Evolutionary conservation across 2,329 filamentous ascomycete species (phyloP).

Genomic region (Alternaria solani): DNA sequence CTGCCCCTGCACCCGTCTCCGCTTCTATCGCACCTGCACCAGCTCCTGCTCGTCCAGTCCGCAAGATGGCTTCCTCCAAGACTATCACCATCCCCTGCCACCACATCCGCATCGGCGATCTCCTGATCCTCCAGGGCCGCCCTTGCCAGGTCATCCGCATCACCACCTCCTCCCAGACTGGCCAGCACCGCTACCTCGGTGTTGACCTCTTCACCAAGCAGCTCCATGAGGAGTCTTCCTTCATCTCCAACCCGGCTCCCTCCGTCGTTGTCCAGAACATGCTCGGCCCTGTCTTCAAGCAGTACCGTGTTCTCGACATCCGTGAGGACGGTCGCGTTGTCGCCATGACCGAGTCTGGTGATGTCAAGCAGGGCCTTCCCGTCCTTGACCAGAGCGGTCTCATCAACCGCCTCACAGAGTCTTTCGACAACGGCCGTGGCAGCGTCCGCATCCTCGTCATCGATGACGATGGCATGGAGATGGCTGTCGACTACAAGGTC

Average conservation of each 20-base stretch:
- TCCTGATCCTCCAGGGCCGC: slow-evolving; percentile 97
- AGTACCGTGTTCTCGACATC: slow-evolving; percentile 99
- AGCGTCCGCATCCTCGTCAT: slow-evolving; percentile 95
- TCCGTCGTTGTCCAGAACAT: slow-evolving; percentile 99
- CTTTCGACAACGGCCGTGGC: slow-evolving; percentile 91
- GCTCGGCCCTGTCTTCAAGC: slow-evolving; percentile 99
- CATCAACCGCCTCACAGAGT: slow-evolving; percentile 77
- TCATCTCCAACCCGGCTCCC: slow-evolving; percentile 95
- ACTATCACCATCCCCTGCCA: slow-evolving; percentile 98
- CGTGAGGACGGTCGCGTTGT: slow-evolving; percentile 82
- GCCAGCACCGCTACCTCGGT: slow-evolving; percentile 99
- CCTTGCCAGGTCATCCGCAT: slow-evolving; percentile 99
- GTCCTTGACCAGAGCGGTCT: slow-evolving; percentile 96
- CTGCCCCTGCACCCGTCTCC: slow-evolving; percentile 15
- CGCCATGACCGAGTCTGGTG: slow-evolving; percentile 98
- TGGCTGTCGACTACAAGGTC: slow-evolving; percentile 98
- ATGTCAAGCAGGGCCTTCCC: slow-evolving; percentile 94
- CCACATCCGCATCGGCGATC: slow-evolving; percentile 98
- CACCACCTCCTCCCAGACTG: slow-evolving; percentile 95
- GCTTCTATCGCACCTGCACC: slow-evolving; percentile 26
- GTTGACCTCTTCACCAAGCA: slow-evolving; percentile 99
- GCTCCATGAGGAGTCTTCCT: slow-evolving; percentile 97
- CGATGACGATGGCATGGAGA: slow-evolving; percentile 89
- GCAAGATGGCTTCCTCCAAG: slow-evolving; percentile 69
- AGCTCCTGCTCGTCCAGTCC: slow-evolving; percentile 27